Percentiles rank a stretch among this genome's conserved stretches.
Conservation (phyloP, 192 early-diverging fungal genomes). For the Lunasporangiospora selenospora region DNA sequence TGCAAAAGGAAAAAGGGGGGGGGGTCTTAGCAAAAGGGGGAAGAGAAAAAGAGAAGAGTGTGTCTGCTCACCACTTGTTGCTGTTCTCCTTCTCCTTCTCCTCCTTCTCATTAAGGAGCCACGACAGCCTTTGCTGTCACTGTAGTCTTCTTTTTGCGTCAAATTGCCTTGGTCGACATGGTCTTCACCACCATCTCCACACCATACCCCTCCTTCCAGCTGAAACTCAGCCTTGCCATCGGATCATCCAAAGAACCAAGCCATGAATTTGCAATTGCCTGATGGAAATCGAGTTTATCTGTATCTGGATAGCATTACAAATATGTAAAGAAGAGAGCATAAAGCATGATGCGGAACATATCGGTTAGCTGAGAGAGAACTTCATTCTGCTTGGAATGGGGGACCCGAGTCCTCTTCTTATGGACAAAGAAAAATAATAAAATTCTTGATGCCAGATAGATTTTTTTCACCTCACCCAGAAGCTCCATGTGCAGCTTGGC, state of each 20-base stretch:
- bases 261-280: too few relatives aligned
- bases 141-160: conserved; percentile 28
- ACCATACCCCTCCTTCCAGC: conserved; percentile 66
- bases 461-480: conserved; percentile 63
- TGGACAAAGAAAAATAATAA: too few relatives aligned
- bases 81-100: background rate
- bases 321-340: too few relatives aligned
- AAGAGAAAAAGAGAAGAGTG: background rate
- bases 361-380: too few relatives aligned
- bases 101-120: too few relatives aligned
- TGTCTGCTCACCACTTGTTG: background rate
- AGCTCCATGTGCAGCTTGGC: conserved; percentile 72
- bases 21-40: background rate
- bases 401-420: too few relatives aligned
- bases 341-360: too few relatives aligned
- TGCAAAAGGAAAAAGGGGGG: background rate
- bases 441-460: too few relatives aligned
- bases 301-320: conserved; percentile 56
- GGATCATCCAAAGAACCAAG: conserved; percentile 65
- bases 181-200: conserved; percentile 62
- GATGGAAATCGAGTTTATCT: conserved; percentile 60
- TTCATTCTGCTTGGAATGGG: too few relatives aligned
- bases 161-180: conserved; percentile 65
- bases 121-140: conserved; percentile 15
- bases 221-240: conserved; percentile 65